Evolutionary conservation across 2,329 filamentous ascomycete species (phyloP).

Genomic region (Chaetoscypha palmicola): DNA sequence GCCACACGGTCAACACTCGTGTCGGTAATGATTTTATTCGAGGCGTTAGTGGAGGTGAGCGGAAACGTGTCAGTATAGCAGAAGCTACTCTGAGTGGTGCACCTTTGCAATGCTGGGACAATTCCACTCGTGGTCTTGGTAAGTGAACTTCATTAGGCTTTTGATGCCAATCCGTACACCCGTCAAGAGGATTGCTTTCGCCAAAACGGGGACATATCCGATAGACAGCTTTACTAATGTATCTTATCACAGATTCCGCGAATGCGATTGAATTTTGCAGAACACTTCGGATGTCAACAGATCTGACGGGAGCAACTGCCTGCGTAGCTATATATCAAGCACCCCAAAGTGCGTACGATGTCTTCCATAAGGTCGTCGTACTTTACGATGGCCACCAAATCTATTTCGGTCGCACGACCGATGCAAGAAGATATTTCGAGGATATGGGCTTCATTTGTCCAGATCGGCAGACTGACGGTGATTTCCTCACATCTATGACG

Average conservation of each 20-base stretch:
- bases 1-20: slow-evolving; percentile 63
- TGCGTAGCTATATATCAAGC: slow-evolving; percentile 67
- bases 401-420: slow-evolving; percentile 58
- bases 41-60: slow-evolving; percentile 62
- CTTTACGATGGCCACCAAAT: slow-evolving; percentile 63
- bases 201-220: too few relatives aligned
- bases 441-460: slow-evolving; percentile 56
- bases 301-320: slow-evolving; percentile 53
- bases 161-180: too few relatives aligned
- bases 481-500: slow-evolving; percentile 64
- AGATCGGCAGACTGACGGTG: slow-evolving; percentile 57
- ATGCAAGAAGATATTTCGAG: slow-evolving; percentile 60
- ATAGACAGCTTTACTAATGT: too few relatives aligned
- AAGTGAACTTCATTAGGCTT: too few relatives aligned
- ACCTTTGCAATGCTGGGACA: slow-evolving; percentile 62
- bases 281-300: slow-evolving; percentile 55
- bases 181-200: too few relatives aligned
- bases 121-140: slow-evolving; percentile 64
- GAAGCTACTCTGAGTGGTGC: slow-evolving; percentile 58
- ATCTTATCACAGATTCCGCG: slow-evolving; percentile 43
- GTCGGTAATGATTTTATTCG: slow-evolving; percentile 66
- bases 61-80: slow-evolving; percentile 73
- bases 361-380: slow-evolving; percentile 60
- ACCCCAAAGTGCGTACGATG: slow-evolving; percentile 53
- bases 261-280: slow-evolving; percentile 67